Base-by-base conservation (phyloP, 139 green algal genomes). In the Spirogloea muscicola region DNA sequence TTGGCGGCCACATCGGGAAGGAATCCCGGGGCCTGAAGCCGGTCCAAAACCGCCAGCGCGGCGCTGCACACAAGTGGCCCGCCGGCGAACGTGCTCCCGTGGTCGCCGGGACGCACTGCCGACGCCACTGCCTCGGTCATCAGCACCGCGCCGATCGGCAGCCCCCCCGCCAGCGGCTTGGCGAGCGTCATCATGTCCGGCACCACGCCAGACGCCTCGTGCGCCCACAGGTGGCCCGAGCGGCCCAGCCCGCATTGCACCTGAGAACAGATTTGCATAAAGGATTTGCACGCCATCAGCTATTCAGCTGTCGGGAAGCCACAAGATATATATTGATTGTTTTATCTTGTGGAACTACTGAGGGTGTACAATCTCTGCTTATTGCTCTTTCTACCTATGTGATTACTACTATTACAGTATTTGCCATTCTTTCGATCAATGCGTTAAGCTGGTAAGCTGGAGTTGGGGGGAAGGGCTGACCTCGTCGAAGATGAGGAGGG, bases 151-250 rank as follows among this genome's bases (percentile, higher is more conserved):
- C 95, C 95, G 42, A 99, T 97, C 51, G 94, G 94, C 69, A 99
- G 84, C 0, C 94, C 94, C 52, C 34, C 58, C 49, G 67, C 94
- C 16, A 99, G 85, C 5, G 94, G 94, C 86, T 99, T 99, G 58
- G 94, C 94, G 27, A 96, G 74, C 0, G 90, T 94, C 89, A 99
- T 96, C 42, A 99, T 94, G 87, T 99, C 94, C 21, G 94, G 94
- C 80, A 88, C 58, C 37, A 97, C 90, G 9, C 89, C 93, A 62
- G 89, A 94, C 61, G 89, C 49, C 86, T 87, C 63, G 82, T 98
- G 84, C 1, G 79, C 93, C 90, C 91, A 99, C 68, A 99, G 88
- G 74, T 91, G 91, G 61, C 94, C 94, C 63, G 89, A 90, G 72
- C 92, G 83, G 1, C 91, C 91, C 48, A 96, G 82, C 25, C 91